A percentile compares a stretch with the other conserved stretches of the same genome.
Conservation (phyloP, 2,329 filamentous ascomycete species). For the Tolypocladium inflatum region DNA sequence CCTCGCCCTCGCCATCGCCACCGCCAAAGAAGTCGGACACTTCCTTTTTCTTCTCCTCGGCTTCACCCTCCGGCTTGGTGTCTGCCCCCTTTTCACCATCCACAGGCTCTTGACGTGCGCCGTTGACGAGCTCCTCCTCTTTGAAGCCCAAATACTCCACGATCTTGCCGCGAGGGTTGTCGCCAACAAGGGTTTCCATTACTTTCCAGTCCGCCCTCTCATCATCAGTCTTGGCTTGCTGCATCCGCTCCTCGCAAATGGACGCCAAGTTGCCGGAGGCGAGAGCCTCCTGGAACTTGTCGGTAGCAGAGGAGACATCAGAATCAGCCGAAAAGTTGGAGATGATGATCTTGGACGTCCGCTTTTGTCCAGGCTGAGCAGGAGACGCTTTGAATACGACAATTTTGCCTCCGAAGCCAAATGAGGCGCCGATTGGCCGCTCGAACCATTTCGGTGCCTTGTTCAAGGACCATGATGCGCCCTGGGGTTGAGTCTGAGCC, state of each 20-base stretch:
- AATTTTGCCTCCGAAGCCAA: constrained; percentile 92
- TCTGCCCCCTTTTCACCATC: constrained; percentile 17
- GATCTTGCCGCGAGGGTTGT: constrained; percentile 77
- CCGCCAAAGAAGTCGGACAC: constrained; percentile 75
- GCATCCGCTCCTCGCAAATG: constrained; percentile 73
- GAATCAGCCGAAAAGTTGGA: constrained; percentile 84
- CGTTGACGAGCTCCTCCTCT: constrained; percentile 45
- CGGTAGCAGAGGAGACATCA: constrained; percentile 71
- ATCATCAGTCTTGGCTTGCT: constrained; percentile 69
- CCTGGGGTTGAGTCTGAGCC: constrained; percentile 84
- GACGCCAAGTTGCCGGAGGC: constrained; percentile 64
- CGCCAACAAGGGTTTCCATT: constrained; percentile 76
- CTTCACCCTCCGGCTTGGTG: constrained; percentile 20
- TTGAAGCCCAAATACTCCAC: constrained; percentile 85
- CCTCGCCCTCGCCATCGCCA: constrained; percentile 43
- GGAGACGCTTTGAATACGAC: constrained; percentile 60
- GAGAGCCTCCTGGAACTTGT: constrained; percentile 78
- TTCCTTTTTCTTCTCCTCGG: constrained; percentile 45
- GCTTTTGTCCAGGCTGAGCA: constrained; percentile 50
- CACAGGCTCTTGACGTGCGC: constrained; percentile 25
- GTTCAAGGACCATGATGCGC: constrained; percentile 74
- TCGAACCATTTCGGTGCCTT: constrained; percentile 89
- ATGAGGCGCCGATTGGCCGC: constrained; percentile 74
- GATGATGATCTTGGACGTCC: constrained; percentile 70
- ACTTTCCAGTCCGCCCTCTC: constrained; percentile 96